Percentiles rank a stretch among this genome's conserved stretches.
Evolutionary conservation across 1,284 basidiomycete genomes (phyloP).

Genomic region (Mrakiaceae sp.): DNA sequence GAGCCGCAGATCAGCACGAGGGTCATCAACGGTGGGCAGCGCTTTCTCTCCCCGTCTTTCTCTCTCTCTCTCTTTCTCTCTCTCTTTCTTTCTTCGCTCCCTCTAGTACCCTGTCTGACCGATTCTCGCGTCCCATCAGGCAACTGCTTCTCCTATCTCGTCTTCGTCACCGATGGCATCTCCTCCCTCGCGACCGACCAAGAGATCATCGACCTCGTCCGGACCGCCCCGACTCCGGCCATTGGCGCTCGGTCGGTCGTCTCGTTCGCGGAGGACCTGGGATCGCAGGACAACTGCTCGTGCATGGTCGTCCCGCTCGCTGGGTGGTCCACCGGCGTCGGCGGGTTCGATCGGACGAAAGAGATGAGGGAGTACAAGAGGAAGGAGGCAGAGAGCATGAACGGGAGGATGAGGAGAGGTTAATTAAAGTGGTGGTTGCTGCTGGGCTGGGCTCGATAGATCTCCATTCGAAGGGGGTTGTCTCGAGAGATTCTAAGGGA

Average conservation of each 20-base stretch:
- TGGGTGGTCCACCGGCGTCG: conserved; percentile 76
- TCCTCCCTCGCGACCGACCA: conserved; percentile 83
- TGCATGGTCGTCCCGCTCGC: conserved; percentile 83
- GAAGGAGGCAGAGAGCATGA: conserved; percentile 58
- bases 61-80: background rate
- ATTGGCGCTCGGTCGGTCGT: conserved; percentile 73
- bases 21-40: conserved; percentile 54
- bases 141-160: background rate
- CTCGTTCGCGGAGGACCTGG: conserved; percentile 79
- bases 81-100: conserved; percentile 9
- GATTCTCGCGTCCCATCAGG: background rate
- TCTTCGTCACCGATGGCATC: conserved; percentile 54
- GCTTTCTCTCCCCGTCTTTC: background rate
- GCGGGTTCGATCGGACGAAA: conserved; percentile 54
- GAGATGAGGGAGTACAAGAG: conserved; percentile 68
- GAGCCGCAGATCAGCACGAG: conserved; percentile 84
- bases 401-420: too few species aligned
- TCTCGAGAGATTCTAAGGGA: too few species aligned
- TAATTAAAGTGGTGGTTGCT: too few species aligned
- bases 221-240: conserved; percentile 59
- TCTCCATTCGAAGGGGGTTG: too few species aligned
- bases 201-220: conserved; percentile 83
- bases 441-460: too few species aligned
- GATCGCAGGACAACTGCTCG: conserved; percentile 83
- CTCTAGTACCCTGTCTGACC: conserved; percentile 15